Evolutionary conservation across 805 yeast genomes (phyloP), one percentile per base, ranked within the genome.

Genomic region (Yamadazyma akitaensis): DNA sequence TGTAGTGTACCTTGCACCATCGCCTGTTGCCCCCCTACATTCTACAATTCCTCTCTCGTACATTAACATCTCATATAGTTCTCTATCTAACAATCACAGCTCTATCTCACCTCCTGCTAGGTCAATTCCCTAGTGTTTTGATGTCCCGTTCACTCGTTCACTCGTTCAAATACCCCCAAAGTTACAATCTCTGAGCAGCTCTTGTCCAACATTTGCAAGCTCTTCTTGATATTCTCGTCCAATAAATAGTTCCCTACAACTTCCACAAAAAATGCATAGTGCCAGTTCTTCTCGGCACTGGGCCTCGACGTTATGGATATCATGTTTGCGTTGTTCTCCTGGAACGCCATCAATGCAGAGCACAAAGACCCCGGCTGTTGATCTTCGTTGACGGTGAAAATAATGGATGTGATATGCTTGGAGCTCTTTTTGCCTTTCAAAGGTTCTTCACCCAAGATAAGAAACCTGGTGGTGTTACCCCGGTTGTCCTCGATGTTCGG

Each of bases 391-490:
- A 87, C 76, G 0, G 85, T 77, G 58, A 89, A 86, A 7, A 88
- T 78, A 13, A 87, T 49, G 34, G 88, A 65, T 1, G 88, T 76
- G 17, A 86, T 60, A 37, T 32, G 43, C 28, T 44, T 41, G 43
- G 58, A 53, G 5, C 18, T 37, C 4, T 30, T 13, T 19, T 33
- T 40, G 9, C 36, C 36, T 10, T 40, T 44, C 18, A 41, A 38
- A 8, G 26, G 43, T 11, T 28, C 42, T 36, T 40, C 50, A 55
- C 85, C 82, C 37, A 91, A 65, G 0, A 88, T 75, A 43, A 94
- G 66, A 61, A 94, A 92, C 51, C 98, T 70, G 1, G 99, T 92
- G 5, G 96, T 88, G 62, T 92, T 92, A 21, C 80, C 82, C 28
- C 71, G 63, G 48, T 72, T 73, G 60, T 92, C 96, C 58, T 91